phyloP scores from a whole-genome alignment of 2,329 filamentous ascomycete species.

The Thelonectria rubi region DNA sequence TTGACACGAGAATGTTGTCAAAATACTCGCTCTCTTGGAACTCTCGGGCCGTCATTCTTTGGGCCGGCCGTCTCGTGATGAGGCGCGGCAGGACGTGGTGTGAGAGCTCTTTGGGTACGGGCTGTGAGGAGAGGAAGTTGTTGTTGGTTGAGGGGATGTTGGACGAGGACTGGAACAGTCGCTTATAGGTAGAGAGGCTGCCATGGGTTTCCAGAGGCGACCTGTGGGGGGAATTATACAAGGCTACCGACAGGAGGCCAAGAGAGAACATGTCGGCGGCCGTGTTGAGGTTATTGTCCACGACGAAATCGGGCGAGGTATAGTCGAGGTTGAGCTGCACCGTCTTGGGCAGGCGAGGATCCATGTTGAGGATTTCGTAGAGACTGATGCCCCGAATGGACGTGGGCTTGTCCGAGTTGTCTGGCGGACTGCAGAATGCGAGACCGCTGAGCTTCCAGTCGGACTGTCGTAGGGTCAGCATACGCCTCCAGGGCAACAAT shows the following conservation, averaged over 20 bases:
- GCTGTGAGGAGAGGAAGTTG: constrained; percentile 82
- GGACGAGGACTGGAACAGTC: constrained; percentile 80
- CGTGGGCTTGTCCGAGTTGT: constrained; percentile 76
- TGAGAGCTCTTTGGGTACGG: constrained; percentile 81
- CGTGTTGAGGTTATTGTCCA: constrained; percentile 87
- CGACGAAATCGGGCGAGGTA: constrained; percentile 90
- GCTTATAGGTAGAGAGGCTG: constrained; percentile 85
- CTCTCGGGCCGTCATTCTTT: constrained; percentile 85
- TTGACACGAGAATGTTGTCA: constrained; percentile 95
- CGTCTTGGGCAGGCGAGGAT: constrained; percentile 80
- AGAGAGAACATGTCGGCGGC: constrained; percentile 94
- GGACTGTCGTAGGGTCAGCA: constrained; percentile 64
- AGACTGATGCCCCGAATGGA: constrained; percentile 83
- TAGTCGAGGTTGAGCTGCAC: constrained; percentile 95
- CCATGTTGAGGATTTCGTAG: constrained; percentile 84
- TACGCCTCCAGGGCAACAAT: background rate
- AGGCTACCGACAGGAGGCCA: constrained; percentile 84
- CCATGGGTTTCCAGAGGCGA: constrained; percentile 87
- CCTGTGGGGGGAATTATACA: constrained; percentile 93
- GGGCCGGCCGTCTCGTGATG: constrained; percentile 86
- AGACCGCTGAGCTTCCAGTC: constrained; percentile 99
- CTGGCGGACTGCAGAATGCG: constrained; percentile 84
- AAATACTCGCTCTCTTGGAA: constrained; percentile 98
- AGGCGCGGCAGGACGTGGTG: constrained; percentile 82
- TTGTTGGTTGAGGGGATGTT: constrained; percentile 82